Evolutionary conservation across 2,329 filamentous ascomycete genomes (phyloP).

Genomic region (Cladophialophora chaetospira): DNA sequence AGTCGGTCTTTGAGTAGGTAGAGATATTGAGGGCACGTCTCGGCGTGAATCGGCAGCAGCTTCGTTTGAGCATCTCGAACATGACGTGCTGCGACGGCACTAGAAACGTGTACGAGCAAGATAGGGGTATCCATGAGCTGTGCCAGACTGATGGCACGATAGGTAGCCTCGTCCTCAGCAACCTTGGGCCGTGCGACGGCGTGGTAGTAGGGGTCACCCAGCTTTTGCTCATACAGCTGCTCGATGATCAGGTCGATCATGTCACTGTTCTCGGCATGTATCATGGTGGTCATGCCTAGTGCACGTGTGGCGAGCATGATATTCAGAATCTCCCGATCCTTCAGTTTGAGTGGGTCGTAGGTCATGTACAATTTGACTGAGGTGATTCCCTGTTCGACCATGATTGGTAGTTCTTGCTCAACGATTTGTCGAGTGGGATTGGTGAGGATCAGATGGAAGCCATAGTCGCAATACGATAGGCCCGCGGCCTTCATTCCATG

Average conservation of each 20-base stretch:
- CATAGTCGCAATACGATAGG: constrained; percentile 56
- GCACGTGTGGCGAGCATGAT: constrained; percentile 44
- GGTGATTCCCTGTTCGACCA: constrained; percentile 46
- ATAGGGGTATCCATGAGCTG: constrained; percentile 55
- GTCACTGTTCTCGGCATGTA: constrained; percentile 51
- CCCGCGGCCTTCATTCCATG: constrained; percentile 43
- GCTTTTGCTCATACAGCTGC: constrained; percentile 17
- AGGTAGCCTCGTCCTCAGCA: constrained; percentile 48
- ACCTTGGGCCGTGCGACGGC: constrained; percentile 43
- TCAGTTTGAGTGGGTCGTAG: constrained; percentile 45
- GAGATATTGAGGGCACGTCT: constrained; percentile 62
- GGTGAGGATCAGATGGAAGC: constrained; percentile 49
- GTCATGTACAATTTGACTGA: constrained; percentile 52
- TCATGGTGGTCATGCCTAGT: constrained; percentile 50
- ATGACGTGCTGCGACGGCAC: constrained; percentile 44
- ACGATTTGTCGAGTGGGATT: constrained; percentile 33
- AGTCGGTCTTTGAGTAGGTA: constrained; percentile 54
- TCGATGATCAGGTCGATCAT: constrained; percentile 41
- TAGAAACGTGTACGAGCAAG: constrained; percentile 50
- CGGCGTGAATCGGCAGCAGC: constrained; percentile 56
- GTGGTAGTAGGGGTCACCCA: constrained; percentile 42
- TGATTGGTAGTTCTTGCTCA: constrained; percentile 47
- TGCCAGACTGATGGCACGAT: constrained; percentile 54
- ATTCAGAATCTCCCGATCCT: constrained; percentile 46
- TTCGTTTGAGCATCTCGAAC: constrained; percentile 54